phyloP scores from a whole-genome alignment of 2,329 filamentous ascomycete genomes.

The Paraphoma sp. region DNA sequence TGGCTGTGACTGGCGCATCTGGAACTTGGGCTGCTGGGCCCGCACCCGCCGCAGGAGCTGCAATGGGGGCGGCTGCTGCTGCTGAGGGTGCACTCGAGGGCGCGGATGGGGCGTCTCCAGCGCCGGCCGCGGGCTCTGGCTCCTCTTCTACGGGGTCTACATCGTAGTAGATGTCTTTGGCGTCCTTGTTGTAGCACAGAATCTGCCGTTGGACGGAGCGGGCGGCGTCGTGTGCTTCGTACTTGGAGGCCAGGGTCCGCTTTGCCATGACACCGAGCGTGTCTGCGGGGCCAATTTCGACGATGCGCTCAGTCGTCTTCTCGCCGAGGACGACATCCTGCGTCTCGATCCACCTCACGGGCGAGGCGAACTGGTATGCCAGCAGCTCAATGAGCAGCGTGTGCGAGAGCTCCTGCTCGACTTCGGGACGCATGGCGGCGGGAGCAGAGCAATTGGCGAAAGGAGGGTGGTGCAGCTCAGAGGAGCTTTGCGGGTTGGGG shows the following conservation, averaged over 20 bases:
- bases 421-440: constrained; percentile 87
- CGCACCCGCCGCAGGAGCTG: constrained; percentile 69
- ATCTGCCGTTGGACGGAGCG: constrained; percentile 97
- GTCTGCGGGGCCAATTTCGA: constrained; percentile 96
- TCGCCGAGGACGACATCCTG: constrained; percentile 99
- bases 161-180: constrained; percentile 99
- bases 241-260: constrained; percentile 93
- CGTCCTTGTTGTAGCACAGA: constrained; percentile 98
- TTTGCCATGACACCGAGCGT: constrained; percentile 98
- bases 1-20: constrained; percentile 84
- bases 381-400: constrained; percentile 98
- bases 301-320: constrained; percentile 94
- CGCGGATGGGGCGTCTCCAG: constrained; percentile 50
- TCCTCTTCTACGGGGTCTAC: constrained; percentile 90
- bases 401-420: constrained; percentile 99
- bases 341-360: constrained; percentile 99
- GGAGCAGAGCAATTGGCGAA: constrained; percentile 20
- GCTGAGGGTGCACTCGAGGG: constrained; percentile 58
- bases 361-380: constrained; percentile 98
- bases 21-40: constrained; percentile 87
- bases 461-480: constrained; percentile 25
- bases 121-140: constrained; percentile 62
- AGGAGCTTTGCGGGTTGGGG: constrained; percentile 29
- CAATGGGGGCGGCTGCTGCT: constrained; percentile 58
- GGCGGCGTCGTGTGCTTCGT: constrained; percentile 97